Base-by-base conservation (phyloP, 75 land plant genomes). In the Chamaecyparis obtusa region DNA sequence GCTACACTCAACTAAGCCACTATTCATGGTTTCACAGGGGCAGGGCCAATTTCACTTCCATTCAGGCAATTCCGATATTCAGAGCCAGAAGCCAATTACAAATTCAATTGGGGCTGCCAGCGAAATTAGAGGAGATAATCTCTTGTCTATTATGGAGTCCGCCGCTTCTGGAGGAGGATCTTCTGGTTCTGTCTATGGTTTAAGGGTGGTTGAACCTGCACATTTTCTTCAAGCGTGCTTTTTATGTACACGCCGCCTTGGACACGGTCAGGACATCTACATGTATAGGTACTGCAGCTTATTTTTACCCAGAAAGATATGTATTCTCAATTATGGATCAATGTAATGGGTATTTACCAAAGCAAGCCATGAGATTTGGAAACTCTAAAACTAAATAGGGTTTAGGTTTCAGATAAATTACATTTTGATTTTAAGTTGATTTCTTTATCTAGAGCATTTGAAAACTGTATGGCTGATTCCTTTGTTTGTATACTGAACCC, bases 151-250 rank as follows among this genome's bases (percentile, higher is more conserved):
- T 0, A 33, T 64, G 2, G 35, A 86, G n/a, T 6, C 83, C 2
- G 3, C 41, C 21, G 41, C 43, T 19, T 27, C 30, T 9, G 17
- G 5, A 33, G 3, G 27, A 2, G 33, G 35, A 15, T 5, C 54
- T 37, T 11, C 43, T 27, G 24, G 36, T 9, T 17, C 36, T 32
- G 78, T 5, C 30, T 30, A 30, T 67, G 15, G 51, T 33, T 41
- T 51, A 19, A 85, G 30, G 27, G 36, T 56, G 2, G 51, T 81
- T 3, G 82, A 83, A n/a, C 57, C 90, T n/a, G 14, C 88, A 5
- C 88, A 89, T 79, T 94, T 93, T 69, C 92, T 94, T 0, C 91
- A 91, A 16, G 81, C 91, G 1, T 94, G 94, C 81, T 90, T 76
- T 67, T 86, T 89, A 24, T 94, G 93, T 87, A 84, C 88, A 33